These are phyloP conservation scores for Ephemerocybe angulata DNA, from an alignment of 768 basidiomycete species.

Conservation along the genomic window DNA sequence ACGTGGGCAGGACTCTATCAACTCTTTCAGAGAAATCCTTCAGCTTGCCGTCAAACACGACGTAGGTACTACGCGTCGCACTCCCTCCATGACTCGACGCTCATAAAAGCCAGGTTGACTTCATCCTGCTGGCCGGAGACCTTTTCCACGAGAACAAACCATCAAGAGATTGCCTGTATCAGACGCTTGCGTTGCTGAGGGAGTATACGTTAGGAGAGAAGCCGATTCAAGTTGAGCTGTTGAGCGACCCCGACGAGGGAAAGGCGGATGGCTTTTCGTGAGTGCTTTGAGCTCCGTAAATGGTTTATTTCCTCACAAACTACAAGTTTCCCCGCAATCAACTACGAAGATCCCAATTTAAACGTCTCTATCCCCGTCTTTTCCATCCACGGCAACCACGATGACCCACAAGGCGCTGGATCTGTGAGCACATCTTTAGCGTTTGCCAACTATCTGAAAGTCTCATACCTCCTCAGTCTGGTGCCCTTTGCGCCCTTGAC, in stretches of 20 bases:
- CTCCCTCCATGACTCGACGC: neutral
- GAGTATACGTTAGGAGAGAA: constrained; percentile 88
- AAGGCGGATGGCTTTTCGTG: constrained; percentile 82
- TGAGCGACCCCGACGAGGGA: constrained; percentile 92
- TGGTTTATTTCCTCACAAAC: neutral
- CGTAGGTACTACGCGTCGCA: constrained; percentile 40
- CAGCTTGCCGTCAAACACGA: constrained; percentile 87
- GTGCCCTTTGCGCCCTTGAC: constrained; percentile 93
- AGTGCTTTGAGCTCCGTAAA: constrained; percentile 23
- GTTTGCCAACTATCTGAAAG: neutral
- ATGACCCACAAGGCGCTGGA: constrained; percentile 96
- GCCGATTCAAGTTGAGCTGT: constrained; percentile 84
- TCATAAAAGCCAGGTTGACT: constrained; percentile 69
- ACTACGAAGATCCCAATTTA: constrained; percentile 95
- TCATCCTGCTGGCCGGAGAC: constrained; percentile 92
- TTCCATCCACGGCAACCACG: constrained; percentile 98
- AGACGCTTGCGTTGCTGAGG: constrained; percentile 82
- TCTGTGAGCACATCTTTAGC: constrained; percentile 42
- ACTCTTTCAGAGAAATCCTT: constrained; percentile 92
- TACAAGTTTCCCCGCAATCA: constrained; percentile 87
- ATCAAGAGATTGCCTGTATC: constrained; percentile 83
- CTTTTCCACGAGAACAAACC: constrained; percentile 98
- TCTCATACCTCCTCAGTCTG: constrained; percentile 55
- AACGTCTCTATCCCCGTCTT: constrained; percentile 97
- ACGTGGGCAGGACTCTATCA: constrained; percentile 91